A percentile compares a stretch with the other conserved stretches of the same genome.
Conservation (phyloP, 208 protist species). For the Trypanosoma brucei region DNA sequence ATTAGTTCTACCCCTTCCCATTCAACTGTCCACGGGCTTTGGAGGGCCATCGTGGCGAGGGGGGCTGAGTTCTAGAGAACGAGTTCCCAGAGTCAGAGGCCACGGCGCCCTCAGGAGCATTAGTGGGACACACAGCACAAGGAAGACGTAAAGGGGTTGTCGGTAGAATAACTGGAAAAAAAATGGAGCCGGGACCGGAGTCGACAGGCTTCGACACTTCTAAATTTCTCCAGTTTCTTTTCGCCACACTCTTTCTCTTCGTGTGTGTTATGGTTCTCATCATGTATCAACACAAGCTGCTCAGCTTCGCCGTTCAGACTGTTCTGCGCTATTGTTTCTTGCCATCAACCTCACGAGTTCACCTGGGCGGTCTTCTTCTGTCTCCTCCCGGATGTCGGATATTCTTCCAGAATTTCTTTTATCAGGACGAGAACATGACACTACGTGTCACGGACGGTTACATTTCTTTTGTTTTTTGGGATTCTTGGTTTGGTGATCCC, state of each 20-base stretch:
- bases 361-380: conserved; percentile 49
- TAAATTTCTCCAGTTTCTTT: conserved; percentile 62
- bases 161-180: neutral
- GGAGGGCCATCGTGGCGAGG: too few species aligned
- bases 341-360: conserved; percentile 45
- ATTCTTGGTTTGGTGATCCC: conserved; percentile 43
- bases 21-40: too few species aligned
- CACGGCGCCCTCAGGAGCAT: too few species aligned
- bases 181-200: neutral
- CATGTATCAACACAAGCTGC: conserved; percentile 50
- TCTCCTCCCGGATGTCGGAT: conserved; percentile 61
- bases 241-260: conserved; percentile 64
- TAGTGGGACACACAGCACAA: too few species aligned
- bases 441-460: conserved; percentile 84
- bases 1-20: too few species aligned
- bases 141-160: too few species aligned
- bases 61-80: too few species aligned
- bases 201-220: conserved; percentile 16
- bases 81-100: too few species aligned
- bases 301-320: conserved; percentile 38
- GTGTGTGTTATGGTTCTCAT: conserved; percentile 57
- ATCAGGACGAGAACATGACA: conserved; percentile 75
- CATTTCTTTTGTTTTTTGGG: conserved; percentile 73
- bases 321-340: conserved; percentile 65
- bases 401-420: conserved; percentile 70